Base-by-base conservation (phyloP, 2,329 filamentous ascomycete species). In the Diaporthe vaccinii region DNA sequence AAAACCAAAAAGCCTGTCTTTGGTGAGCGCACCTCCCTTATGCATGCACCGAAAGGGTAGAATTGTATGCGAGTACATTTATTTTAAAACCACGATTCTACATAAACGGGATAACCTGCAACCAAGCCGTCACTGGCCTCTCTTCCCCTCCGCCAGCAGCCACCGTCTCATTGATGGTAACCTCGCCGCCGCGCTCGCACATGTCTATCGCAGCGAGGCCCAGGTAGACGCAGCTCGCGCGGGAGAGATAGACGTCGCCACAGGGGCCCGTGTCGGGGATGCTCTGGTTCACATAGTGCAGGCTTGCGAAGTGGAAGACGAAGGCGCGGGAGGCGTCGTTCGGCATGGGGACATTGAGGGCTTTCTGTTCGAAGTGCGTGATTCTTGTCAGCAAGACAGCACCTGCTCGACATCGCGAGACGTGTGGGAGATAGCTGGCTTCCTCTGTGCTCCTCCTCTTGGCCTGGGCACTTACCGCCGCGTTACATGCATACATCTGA, bases 121-220 rank as follows among this genome's bases (percentile, higher is more conserved):
- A 25, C 69, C 69, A 61, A 46, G 55, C 55, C 17, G 39, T 22
- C 41, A 46, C 39, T 4, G 55, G 36, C 28, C 9, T 36, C 1
- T 9, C n/a, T 5, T 12, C n/a, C 1, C 7, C 46, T 7, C 53
- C 36, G 10, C 53, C 51, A n/a, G 28, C 51, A 14, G 41, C 17
- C 4, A 25, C 22, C 12, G 15, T 25, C 36, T 59, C 69, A 22
- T 22, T 72, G 39, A 58, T 17, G 28, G 39, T 59, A 28, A 59
- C 69, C 69, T 72, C 69, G 28, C 69, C 69, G 22, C 69, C 53
- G 15, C n/a, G 53, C 53, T 68, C 65, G 28, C 69, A 72, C 22
- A 14, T 17, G 53, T 25, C 39, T 20, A 58, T 59, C 17, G 53
- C 69, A 6, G 39, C 39, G 4, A 59, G 20, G 12, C 53, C 69